Conservation (phyloP, 768 basidiomycete species). For the Piloderma croceum region DNA sequence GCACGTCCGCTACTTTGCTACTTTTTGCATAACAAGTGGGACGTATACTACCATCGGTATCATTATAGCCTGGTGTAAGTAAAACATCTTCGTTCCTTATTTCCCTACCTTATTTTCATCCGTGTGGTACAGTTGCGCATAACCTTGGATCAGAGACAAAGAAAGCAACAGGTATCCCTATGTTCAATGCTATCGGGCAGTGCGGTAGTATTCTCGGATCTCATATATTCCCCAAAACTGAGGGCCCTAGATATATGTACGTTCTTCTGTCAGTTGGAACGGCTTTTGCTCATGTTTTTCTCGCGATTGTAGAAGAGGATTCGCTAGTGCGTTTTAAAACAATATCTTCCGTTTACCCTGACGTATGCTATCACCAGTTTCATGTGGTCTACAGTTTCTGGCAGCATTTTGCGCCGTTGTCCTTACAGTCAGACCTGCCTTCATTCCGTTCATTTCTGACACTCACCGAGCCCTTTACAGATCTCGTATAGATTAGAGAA, state of each 20-base stretch:
- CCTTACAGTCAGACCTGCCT: constrained; percentile 37
- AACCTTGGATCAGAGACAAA: constrained; percentile 78
- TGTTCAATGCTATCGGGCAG: constrained; percentile 79
- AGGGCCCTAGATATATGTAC: constrained; percentile 63
- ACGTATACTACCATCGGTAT: constrained; percentile 75
- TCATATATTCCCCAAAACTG: constrained; percentile 59
- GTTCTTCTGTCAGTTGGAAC: constrained; percentile 13
- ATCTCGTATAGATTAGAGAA: constrained; percentile 63
- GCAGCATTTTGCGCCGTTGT: constrained; percentile 48
- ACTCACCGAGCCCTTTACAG: constrained; percentile 27
- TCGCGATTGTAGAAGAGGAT: constrained; percentile 45
- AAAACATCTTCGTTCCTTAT: neutral
- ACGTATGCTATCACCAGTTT: constrained; percentile 27
- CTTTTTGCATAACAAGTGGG: constrained; percentile 70
- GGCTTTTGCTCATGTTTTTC: neutral
- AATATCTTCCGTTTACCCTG: neutral
- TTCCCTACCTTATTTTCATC: neutral
- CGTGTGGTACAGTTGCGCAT: constrained; percentile 52
- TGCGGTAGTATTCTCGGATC: constrained; percentile 74
- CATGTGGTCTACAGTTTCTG: constrained; percentile 48
- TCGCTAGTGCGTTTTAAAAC: constrained; percentile 37
- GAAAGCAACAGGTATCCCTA: constrained; percentile 67
- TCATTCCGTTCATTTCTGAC: neutral
- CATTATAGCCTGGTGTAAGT: constrained; percentile 73
- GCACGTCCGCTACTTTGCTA: constrained; percentile 71